Evolutionary conservation across 169 alveolate species (phyloP), one percentile per base, ranked within the genome.

Genomic region (Plasmodium ovale): DNA sequence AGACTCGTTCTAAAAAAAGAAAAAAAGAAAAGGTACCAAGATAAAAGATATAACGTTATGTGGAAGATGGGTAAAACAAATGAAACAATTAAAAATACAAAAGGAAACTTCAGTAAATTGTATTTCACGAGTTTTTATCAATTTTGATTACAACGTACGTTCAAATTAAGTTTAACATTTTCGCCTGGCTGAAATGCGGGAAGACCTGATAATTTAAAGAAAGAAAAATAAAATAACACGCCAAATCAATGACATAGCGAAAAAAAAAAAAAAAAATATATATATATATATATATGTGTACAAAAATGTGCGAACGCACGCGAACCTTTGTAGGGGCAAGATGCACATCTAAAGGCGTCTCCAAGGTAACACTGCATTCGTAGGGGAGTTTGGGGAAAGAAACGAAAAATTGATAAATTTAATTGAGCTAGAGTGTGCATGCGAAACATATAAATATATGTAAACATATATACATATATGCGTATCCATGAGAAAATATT

Each of bases 131-230:
- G 19, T 67, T 67, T 47, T 39, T 64, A 14, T 70, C 64, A 64
- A 3, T 39, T 37, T 23, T 64, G 39, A 79, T 29, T 42, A 29
- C 33, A 56, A 31, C 89, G 29, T 79, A 79, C 89, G 58, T 79
- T 68, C 44, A 79, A 79, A 79, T 79, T 79, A 14, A 79, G 79
- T 47, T 79, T 79, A n/a, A 79, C 89, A 49, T 79, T 79, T 37
- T 79, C 89, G 4, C 89, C 89, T 2, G 89, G 89, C 16, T 79
- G 79, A 37, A 79, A 79, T 49, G 89, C 89, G 12, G 89, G 89
- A 9, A 79, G 42, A 53, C 89, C 89, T 79, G 60, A 5, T 12
- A 29, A 56, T 16, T 33, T 10, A 44, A 68, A 68, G 16, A 44
- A 68, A 68, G 9, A 25, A 47, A 42, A 23, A 25, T 35, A 25